Evolutionary conservation across 164 flowering plant genomes (phyloP), one percentile per base, ranked within the genome.

Genomic region (Piper betle): DNA sequence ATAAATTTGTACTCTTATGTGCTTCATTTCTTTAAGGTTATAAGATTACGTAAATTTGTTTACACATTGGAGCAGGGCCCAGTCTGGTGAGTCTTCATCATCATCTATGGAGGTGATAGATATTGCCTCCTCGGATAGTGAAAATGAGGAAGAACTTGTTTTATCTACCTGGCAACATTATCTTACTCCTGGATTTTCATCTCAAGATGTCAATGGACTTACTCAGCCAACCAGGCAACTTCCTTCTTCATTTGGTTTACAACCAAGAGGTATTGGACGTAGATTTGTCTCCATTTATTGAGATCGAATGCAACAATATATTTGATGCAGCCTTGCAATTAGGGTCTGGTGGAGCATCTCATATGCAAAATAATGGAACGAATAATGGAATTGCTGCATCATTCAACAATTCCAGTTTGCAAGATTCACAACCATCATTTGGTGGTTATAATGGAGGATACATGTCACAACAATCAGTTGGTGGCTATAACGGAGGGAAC

Each of bases 91-190:
- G 8, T 55, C 39, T 4, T 57, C 41, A 53, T 55, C 39, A 15
- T 55, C 41, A 43, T 43, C 66, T 37, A 74, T 70, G 69, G 82
- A 77, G 46, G 79, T 75, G 53, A 88, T 91, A 64, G 84, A 83
- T 52, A 85, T 91, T 37, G 63, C 78, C 68, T 86, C 96, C 18
- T 85, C 96, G 53, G 96, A 86, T 66, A 81, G 82, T 67, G 96
- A 88, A 57, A 55, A 63, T 20, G 87, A 79, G 25, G 80, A 73
- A 69, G 57, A 43, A 39, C 65, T 69, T 65, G 42, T 64, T 54
- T 38, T 54, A 37, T 62, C 39, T 58, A 8, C 59, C 8, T 41
- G 96, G 73, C 53, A n/a, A n/a, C n/a, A n/a, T n/a, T n/a, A n/a
- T n/a, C n/a, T n/a, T n/a, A n/a, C n/a, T n/a, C n/a, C n/a, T n/a